Percentiles rank a stretch among this genome's conserved stretches.
Conservation (phyloP, 2,329 filamentous ascomycete genomes). For the Clarireedia homoeocarpa region DNA sequence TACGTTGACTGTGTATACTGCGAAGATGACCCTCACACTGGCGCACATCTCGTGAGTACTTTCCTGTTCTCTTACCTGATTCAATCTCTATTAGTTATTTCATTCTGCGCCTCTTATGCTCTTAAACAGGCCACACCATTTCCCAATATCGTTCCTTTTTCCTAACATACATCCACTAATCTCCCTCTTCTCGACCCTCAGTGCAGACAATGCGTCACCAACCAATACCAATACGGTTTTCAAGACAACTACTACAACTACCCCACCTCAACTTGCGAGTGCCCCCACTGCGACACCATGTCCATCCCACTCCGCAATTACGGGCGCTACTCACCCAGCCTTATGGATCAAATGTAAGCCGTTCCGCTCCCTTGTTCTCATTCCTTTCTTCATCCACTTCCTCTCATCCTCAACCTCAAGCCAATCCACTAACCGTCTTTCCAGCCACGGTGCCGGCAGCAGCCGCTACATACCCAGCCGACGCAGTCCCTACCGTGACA, state of each 20-base stretch:
- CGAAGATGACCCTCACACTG: constrained; percentile 6
- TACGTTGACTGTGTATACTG: constrained; percentile 1
- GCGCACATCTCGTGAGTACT: not conserved
- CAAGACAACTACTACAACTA: constrained; percentile 3
- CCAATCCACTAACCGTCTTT: not conserved
- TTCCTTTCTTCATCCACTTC: not conserved
- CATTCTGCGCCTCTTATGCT: no score
- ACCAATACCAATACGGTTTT: not conserved
- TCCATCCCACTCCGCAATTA: not conserved
- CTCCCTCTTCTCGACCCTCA: not conserved
- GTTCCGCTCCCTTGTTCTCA: no score
- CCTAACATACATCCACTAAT: no score
- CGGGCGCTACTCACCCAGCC: not conserved
- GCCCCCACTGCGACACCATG: constrained; percentile 6
- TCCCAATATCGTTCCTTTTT: no score
- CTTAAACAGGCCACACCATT: no score
- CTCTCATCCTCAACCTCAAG: not conserved
- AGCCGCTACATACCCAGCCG: not conserved
- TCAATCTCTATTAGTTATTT: no score
- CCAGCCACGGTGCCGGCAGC: not conserved
- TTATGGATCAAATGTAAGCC: constrained; percentile 6
- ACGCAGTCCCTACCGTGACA: constrained; percentile 1
- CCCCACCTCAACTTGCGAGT: not conserved
- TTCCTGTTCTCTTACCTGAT: no score
- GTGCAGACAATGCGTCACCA: constrained; percentile 1